These are phyloP conservation scores for Physcia stellaris DNA, from an alignment of 495 filamentous ascomycete species.

Conservation along the genomic window DNA sequence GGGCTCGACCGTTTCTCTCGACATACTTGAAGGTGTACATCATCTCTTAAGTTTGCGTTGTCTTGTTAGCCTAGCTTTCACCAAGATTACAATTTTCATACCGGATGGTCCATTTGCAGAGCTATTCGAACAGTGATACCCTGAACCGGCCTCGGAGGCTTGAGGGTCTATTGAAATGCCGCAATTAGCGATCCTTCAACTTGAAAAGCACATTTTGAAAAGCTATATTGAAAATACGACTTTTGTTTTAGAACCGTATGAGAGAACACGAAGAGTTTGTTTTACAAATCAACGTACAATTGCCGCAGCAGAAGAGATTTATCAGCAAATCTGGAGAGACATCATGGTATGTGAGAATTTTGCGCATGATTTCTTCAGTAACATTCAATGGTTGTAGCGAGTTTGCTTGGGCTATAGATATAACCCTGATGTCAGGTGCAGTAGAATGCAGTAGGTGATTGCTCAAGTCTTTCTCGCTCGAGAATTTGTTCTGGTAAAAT, in stretches of 20 bases:
- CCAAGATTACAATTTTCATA: not conserved
- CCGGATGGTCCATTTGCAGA: not conserved
- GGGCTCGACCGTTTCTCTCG: conserved; percentile 7
- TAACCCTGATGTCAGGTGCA: no score
- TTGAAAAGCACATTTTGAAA: no score
- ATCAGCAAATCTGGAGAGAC: conserved; percentile 10
- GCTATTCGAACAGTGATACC: conserved; percentile 9
- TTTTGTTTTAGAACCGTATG: no score
- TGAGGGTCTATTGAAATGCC: no score
- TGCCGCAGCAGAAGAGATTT: conserved; percentile 11
- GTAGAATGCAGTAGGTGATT: no score
- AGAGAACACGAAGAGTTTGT: no score
- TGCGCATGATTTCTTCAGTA: conserved; percentile 8
- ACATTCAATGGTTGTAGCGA: conserved; percentile 1
- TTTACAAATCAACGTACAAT: conserved; percentile 5
- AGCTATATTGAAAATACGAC: no score
- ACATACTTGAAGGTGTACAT: conserved; percentile 10
- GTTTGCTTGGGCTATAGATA: no score
- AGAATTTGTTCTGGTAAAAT: no score
- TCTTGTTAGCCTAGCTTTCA: no score
- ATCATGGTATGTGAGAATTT: conserved; percentile 7
- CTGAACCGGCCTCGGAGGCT: conserved; percentile 8
- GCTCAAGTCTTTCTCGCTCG: no score
- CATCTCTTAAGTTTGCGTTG: conserved; percentile 1
- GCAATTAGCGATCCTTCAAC: no score